A percentile compares a stretch with the other conserved stretches of the same genome.
These are phyloP conservation scores for Delonix regia DNA, from an alignment of 306 rosid genomes.

Conservation along the genomic window DNA sequence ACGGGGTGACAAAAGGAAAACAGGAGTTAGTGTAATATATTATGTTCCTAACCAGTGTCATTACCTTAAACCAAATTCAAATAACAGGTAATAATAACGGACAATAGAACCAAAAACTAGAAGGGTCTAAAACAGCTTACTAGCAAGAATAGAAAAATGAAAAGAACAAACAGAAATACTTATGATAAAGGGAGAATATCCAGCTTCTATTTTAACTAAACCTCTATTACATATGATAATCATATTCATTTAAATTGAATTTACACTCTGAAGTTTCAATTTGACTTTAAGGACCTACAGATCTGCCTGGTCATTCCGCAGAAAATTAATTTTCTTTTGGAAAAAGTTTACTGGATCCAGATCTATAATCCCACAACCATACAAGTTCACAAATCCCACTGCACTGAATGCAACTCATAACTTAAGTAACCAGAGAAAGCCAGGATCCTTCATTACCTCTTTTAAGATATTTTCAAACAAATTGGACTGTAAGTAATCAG, in stretches of 20 bases:
- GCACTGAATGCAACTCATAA: neutral
- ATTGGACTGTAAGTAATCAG: slow-evolving; percentile 73
- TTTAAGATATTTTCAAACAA: slow-evolving; percentile 77
- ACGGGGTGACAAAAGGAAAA: neutral
- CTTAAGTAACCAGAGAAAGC: slow-evolving; percentile 5
- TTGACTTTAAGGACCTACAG: slow-evolving; percentile 15
- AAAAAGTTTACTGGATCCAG: no score
- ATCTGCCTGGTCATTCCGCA: slow-evolving; percentile 20
- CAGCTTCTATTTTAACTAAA: neutral
- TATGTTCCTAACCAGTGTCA: slow-evolving; percentile 9
- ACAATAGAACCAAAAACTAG: neutral
- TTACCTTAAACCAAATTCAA: slow-evolving; percentile 6
- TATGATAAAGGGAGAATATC: neutral
- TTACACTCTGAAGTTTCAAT: slow-evolving; percentile 21
- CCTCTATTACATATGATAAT: slow-evolving; percentile 25
- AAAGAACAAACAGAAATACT: neutral
- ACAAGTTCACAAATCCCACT: slow-evolving; percentile 1
- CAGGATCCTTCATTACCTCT: slow-evolving; percentile 56
- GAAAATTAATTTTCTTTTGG: no score
- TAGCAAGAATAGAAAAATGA: neutral
- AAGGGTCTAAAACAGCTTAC: neutral
- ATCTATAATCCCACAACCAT: no score
- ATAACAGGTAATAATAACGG: neutral
- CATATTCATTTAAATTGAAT: slow-evolving; percentile 36
- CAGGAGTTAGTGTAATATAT: slow-evolving; percentile 8